Evolutionary conservation across 2,329 filamentous ascomycete species (phyloP), one percentile per base, ranked within the genome.

Genomic region (Fusarium sp.): DNA sequence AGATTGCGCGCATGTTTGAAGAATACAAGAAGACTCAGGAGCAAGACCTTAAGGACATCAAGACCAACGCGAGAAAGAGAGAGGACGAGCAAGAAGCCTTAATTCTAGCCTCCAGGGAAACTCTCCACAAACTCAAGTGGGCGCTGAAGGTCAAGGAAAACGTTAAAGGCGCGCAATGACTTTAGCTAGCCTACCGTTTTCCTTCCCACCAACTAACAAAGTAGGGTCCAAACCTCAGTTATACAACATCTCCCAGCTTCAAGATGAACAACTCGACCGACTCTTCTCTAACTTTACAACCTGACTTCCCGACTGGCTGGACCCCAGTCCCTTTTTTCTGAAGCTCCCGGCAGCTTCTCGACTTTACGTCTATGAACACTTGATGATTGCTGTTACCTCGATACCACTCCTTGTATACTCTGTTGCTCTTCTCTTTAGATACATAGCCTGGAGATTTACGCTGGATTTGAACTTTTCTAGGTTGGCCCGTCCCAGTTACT

Each of bases 71-170:
- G 7, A 81, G 78, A 27, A 78, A 79, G 62, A 83, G 87, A 65
- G 90, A 92, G 74, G 79, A 83, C 25, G 85, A 90, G 73, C 90
- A 91, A 71, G 82, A 88, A 65, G 78, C 77, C 57, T 81, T 87
- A 25, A 79, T 91, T n/a, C 78, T 83, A 37, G 87, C 90, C 73
- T 81, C 89, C 43, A 82, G 83, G 68, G 82, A 86, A 70, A 85
- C 87, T n/a, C 80, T 92, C 50, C 83, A 88, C 65, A 88, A 92
- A 80, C 83, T 94, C 77, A 87, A 83, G 73, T 94, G 91, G 91
- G 90, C 91, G 15, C 83, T 94, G 67, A 88, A 85, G 53, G 84
- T 92, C 51, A 89, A 91, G 79, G 79, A 86, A 63, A 88, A 86
- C 66, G 83, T 90, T 56, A 82, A 82, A 58, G 85, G 81, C 55